Percentiles rank a stretch among this genome's conserved stretches.
These are phyloP conservation scores for Coniosporium apollinis DNA, from an alignment of 495 filamentous ascomycete genomes.

Conservation along the genomic window DNA sequence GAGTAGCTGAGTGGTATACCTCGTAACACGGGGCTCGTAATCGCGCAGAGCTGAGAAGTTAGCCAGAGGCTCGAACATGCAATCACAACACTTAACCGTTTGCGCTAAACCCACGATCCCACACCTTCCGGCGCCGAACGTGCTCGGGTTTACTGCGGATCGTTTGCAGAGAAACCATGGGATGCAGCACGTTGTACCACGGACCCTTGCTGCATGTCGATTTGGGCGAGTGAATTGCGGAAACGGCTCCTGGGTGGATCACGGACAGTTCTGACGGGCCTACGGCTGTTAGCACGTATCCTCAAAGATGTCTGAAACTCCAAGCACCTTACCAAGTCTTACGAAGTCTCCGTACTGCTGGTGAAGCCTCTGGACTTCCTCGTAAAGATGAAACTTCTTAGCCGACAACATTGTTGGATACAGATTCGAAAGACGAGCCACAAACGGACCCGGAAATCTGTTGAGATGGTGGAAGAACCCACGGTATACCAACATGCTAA, in stretches of 20 bases:
- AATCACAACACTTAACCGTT: slow-evolving; percentile 10
- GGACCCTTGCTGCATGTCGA: slow-evolving; percentile 23
- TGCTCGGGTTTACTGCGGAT: slow-evolving; percentile 22
- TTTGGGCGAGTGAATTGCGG: slow-evolving; percentile 18
- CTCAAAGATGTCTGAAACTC: background rate
- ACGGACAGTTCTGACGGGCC: slow-evolving; percentile 22
- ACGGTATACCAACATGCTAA: slow-evolving; percentile 31
- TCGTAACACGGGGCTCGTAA: slow-evolving; percentile 21
- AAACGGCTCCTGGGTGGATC: slow-evolving; percentile 21
- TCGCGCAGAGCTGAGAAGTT: slow-evolving; percentile 22
- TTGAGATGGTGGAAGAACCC: slow-evolving; percentile 29
- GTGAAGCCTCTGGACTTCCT: slow-evolving; percentile 8
- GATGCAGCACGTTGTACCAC: slow-evolving; percentile 26
- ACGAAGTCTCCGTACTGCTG: slow-evolving; percentile 8
- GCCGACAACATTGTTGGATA: slow-evolving; percentile 9
- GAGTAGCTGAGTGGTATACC: slow-evolving; percentile 17
- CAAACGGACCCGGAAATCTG: slow-evolving; percentile 28
- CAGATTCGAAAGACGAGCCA: slow-evolving; percentile 27
- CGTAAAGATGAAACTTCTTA: slow-evolving; percentile 2
- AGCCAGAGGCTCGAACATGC: slow-evolving; percentile 10
- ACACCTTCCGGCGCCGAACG: slow-evolving; percentile 23
- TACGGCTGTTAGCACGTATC: background rate
- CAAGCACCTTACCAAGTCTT: slow-evolving; percentile 10
- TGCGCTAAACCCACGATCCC: slow-evolving; percentile 26
- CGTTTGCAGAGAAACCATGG: slow-evolving; percentile 23